phyloP scores from a whole-genome alignment of 257 asterid genomes.

The Linderniella brevidens region DNA sequence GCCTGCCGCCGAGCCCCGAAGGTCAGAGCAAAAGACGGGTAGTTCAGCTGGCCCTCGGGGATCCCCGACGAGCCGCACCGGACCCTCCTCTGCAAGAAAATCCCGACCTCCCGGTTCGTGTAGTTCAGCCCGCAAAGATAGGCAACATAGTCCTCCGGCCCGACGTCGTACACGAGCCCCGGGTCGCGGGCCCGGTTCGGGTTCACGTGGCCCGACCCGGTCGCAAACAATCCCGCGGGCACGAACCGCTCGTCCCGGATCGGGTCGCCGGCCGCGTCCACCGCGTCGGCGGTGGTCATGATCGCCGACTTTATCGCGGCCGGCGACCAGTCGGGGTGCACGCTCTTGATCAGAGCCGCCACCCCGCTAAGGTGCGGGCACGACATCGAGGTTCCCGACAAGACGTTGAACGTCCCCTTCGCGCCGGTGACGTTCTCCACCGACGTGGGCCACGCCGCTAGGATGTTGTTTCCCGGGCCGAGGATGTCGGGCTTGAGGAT shows the following conservation, averaged over 20 bases:
- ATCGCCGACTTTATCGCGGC: conserved; percentile 21
- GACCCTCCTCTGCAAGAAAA: conserved; percentile 9
- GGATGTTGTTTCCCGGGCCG: conserved; percentile 24
- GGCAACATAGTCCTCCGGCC: conserved; percentile 16
- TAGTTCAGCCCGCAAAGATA: conserved; percentile 22
- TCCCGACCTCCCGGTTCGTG: conserved; percentile 11
- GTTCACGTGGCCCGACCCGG: conserved; percentile 28
- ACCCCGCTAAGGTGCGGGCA: conserved; percentile 28
- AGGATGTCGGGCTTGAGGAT: conserved; percentile 23
- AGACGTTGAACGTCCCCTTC: conserved; percentile 18
- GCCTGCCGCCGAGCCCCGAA: conserved; percentile 7
- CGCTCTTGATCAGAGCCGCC: conserved; percentile 20
- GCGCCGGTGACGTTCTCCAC: conserved; percentile 14
- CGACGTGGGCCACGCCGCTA: conserved; percentile 21
- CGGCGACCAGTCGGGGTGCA: conserved; percentile 21
- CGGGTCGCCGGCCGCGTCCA: conserved; percentile 5
- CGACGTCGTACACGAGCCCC: conserved; percentile 22
- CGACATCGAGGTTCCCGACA: conserved; percentile 24
- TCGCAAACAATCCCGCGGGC: conserved; percentile 9
- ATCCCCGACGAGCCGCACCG: conserved; percentile 12
- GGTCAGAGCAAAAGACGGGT: conserved; percentile 20
- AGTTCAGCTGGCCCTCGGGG: conserved; percentile 17
- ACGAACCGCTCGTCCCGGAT: conserved; percentile 10
- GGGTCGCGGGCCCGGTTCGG: conserved; percentile 13
- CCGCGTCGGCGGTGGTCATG: conserved; percentile 21